Evolutionary conservation across 345 rosid genomes (phyloP), one percentile per base, ranked within the genome.

Genomic region (Populus alba): DNA sequence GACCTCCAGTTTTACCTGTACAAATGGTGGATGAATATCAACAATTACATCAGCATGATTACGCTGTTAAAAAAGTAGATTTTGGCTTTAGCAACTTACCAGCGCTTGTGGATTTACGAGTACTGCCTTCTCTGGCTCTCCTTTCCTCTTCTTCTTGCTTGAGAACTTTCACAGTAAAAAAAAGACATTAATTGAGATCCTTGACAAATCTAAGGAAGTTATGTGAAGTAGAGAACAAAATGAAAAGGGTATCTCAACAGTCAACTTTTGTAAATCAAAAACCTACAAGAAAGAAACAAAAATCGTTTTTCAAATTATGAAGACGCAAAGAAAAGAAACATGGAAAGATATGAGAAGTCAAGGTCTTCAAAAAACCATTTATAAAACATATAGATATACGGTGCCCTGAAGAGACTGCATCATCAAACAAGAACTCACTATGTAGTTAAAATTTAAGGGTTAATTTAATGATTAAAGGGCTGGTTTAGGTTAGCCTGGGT

Each of bases 141-240:
- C 81, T 94, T 83, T 91, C 92, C 80, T 90, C 93, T 80, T 92
- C 97, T 84, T 93, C 98, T 86, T 91, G 91, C 88, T 92, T 91
- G 76, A 91, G 84, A 84, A 88, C 97, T 94, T 74, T 18, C 18
- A 45, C 80, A 78, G 79, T 62, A 3, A 49, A 70, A 83, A 11
- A 53, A 5, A 59, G 43, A 7, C n/a, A 6, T 29, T 27, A 0
- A 66, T 67, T 43, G 75, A 41, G 69, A 75, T 51, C 73, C 55
- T 68, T n/a, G 22, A 68, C n/a, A 74, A 68, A 73, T 27, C 49
- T 35, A 55, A 45, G 11, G 6, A 75, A 31, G 20, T 47, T 31
- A n/a, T 38, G 25, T 66, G 33, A 10, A 57, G 47, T 33, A 8
- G 73, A 13, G 66, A 13, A 31, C 35, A 27, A 59, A 67, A 57